Conservation (phyloP, 305 asterid species). For the Fraxinus greggii region DNA sequence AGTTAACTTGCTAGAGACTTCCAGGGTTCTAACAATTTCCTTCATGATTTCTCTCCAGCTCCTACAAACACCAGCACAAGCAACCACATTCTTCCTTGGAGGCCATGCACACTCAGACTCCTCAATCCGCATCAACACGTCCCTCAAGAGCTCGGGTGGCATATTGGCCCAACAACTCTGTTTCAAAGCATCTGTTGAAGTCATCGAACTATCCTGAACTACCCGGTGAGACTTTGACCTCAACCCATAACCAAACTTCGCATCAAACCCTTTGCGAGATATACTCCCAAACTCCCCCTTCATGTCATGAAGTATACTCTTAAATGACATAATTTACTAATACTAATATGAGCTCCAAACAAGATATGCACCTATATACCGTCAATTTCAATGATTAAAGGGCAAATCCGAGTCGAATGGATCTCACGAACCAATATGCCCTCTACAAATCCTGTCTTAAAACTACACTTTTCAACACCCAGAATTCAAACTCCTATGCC, state of each 20-base stretch:
- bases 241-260: conserved; percentile 53
- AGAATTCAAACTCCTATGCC: conserved; percentile 20
- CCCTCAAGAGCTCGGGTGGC: conserved; percentile 91
- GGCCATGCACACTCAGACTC: conserved; percentile 74
- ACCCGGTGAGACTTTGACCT: conserved; percentile 70
- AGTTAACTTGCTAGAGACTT: conserved; percentile 59
- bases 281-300: conserved; percentile 77
- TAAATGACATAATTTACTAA: conserved; percentile 59
- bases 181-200: conserved; percentile 62
- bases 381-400: background rate
- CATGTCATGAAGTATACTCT: conserved; percentile 75
- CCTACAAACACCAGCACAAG: conserved; percentile 85
- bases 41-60: conserved; percentile 89
- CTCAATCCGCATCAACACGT: conserved; percentile 73
- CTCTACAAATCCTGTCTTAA: background rate
- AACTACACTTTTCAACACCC: conserved; percentile 1
- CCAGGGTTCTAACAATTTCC: conserved; percentile 63
- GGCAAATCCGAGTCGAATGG: conserved; percentile 12
- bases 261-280: conserved; percentile 76
- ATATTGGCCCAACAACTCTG: conserved; percentile 91
- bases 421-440: conserved; percentile 14
- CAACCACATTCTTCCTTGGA: conserved; percentile 58
- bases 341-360: conserved; percentile 11
- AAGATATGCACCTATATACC: background rate
- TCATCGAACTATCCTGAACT: conserved; percentile 53